phyloP scores from a whole-genome alignment of 1,284 basidiomycete species.

The Rhodotorula sp. region DNA sequence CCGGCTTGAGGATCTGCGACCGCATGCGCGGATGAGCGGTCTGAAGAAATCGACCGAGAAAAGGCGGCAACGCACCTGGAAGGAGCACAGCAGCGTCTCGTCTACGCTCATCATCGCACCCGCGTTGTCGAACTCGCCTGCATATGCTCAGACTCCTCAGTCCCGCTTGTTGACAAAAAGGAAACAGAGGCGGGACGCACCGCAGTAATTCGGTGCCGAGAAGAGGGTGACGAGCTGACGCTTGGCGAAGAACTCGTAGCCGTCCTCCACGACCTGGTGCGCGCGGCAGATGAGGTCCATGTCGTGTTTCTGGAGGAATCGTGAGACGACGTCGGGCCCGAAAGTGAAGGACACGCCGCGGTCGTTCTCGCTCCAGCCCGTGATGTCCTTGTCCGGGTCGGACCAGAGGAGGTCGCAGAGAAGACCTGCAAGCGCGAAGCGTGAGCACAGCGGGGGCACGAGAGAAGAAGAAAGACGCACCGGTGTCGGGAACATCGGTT shows the following conservation, averaged over 20 bases:
- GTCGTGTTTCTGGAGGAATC: slow-evolving; percentile 98
- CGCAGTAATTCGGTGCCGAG: slow-evolving; percentile 68
- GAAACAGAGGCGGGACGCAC: slow-evolving; percentile 9
- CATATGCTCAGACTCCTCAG: slow-evolving; percentile 46
- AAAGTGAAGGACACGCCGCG: slow-evolving; percentile 98
- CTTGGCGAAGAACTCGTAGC: slow-evolving; percentile 99
- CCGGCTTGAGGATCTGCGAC: slow-evolving; percentile 89
- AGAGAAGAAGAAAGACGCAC: slow-evolving; percentile 56
- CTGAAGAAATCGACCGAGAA: not conserved
- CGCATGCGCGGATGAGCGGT: not conserved
- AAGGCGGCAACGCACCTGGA: slow-evolving; percentile 69
- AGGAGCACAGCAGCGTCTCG: slow-evolving; percentile 94
- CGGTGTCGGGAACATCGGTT: slow-evolving; percentile 97
- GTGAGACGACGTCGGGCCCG: slow-evolving; percentile 94
- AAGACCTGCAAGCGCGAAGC: slow-evolving; percentile 61
- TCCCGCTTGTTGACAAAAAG: too few species aligned
- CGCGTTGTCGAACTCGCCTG: slow-evolving; percentile 82
- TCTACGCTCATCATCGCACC: slow-evolving; percentile 99
- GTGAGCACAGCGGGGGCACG: not conserved
- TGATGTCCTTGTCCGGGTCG: slow-evolving; percentile 99
- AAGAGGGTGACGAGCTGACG: slow-evolving; percentile 95
- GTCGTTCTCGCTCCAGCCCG: slow-evolving; percentile 99
- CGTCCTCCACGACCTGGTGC: slow-evolving; percentile 98
- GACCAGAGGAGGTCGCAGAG: slow-evolving; percentile 98
- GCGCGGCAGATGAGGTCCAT: slow-evolving; percentile 99